Evolutionary conservation across 139 green algal species (phyloP).

Genomic region (Mychonastes homosphaera): DNA sequence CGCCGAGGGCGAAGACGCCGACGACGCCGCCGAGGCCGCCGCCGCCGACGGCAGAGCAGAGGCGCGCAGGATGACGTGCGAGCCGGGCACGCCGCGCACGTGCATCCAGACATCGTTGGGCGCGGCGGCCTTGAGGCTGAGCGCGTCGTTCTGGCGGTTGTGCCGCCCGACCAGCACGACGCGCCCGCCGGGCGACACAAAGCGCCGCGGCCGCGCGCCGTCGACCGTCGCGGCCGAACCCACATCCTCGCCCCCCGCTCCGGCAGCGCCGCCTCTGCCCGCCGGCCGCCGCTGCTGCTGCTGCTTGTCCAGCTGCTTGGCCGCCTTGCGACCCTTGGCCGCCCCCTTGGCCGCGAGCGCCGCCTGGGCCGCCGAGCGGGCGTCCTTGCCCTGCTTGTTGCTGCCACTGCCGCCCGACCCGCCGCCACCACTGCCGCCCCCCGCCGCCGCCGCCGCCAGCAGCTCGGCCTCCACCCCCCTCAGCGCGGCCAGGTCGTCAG

Average conservation of each 20-base stretch:
- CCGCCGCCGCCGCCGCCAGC: too few relatives aligned
- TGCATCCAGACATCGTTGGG: slow-evolving; percentile 77
- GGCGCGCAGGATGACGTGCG: slow-evolving; percentile 26
- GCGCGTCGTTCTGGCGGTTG: slow-evolving; percentile 77
- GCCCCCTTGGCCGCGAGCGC: slow-evolving; percentile 49
- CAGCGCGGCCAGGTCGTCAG: slow-evolving; percentile 26
- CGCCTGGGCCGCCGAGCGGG: slow-evolving; percentile 54
- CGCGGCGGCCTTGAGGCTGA: slow-evolving; percentile 53
- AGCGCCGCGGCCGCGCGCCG: slow-evolving; percentile 35
- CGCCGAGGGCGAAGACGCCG: too few relatives aligned
- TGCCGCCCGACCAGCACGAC: slow-evolving; percentile 67
- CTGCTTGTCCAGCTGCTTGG: slow-evolving; percentile 16
- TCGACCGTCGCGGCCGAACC: slow-evolving; percentile 1
- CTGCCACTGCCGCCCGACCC: too few relatives aligned
- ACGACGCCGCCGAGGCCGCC: too few relatives aligned
- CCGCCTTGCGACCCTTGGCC: slow-evolving; percentile 43
- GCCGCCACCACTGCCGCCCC: too few relatives aligned
- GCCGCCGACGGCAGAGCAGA: too few relatives aligned
- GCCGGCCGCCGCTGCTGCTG: slow-evolving; percentile 1
- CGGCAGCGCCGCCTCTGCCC: neutral
- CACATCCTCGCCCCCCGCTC: neutral
- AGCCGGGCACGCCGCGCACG: slow-evolving; percentile 55
- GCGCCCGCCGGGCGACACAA: slow-evolving; percentile 46
- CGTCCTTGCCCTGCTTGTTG: slow-evolving; percentile 38
- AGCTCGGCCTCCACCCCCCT: slow-evolving; percentile 41